Conservation (phyloP, 2,329 filamentous ascomycete genomes). For the Cladorrhinum sp. region DNA sequence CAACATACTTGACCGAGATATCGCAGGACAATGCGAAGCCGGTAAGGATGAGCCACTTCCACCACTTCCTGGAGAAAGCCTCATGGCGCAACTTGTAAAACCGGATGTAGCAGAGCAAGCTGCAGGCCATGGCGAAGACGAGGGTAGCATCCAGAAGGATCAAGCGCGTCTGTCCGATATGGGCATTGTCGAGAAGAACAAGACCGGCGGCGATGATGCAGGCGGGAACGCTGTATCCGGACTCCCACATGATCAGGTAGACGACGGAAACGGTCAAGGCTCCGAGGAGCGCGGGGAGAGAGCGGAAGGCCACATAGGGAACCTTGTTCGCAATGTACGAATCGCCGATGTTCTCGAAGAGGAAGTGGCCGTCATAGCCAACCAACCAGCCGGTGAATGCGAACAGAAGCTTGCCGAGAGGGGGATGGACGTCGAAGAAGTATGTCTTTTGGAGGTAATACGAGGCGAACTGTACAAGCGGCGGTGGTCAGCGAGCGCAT, state of each 20-base stretch:
- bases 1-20: slow-evolving; percentile 98
- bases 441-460: slow-evolving; percentile 94
- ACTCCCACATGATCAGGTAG: slow-evolving; percentile 99
- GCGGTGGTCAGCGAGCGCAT: slow-evolving; percentile 17
- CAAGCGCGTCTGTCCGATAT: slow-evolving; percentile 92
- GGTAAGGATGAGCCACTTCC: slow-evolving; percentile 97
- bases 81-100: slow-evolving; percentile 95
- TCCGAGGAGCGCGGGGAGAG: slow-evolving; percentile 87
- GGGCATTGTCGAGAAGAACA: slow-evolving; percentile 93
- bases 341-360: slow-evolving; percentile 99
- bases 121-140: slow-evolving; percentile 94
- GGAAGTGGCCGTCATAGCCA: slow-evolving; percentile 93
- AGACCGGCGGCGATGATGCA: slow-evolving; percentile 82
- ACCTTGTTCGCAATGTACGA: slow-evolving; percentile 97
- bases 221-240: slow-evolving; percentile 91
- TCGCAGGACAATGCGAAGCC: slow-evolving; percentile 94
- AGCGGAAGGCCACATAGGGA: slow-evolving; percentile 92
- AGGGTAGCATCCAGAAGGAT: slow-evolving; percentile 94
- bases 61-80: slow-evolving; percentile 94
- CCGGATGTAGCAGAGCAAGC: slow-evolving; percentile 88
- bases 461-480: slow-evolving; percentile 58
- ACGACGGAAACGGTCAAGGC: slow-evolving; percentile 90
- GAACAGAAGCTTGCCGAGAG: slow-evolving; percentile 96
- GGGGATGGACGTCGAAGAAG: slow-evolving; percentile 99
- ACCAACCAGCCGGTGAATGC: slow-evolving; percentile 96